A percentile compares a stretch with the other conserved stretches of the same genome.
phyloP scores from a whole-genome alignment of 2,329 filamentous ascomycete species.

The Hypoxylon sp. region DNA sequence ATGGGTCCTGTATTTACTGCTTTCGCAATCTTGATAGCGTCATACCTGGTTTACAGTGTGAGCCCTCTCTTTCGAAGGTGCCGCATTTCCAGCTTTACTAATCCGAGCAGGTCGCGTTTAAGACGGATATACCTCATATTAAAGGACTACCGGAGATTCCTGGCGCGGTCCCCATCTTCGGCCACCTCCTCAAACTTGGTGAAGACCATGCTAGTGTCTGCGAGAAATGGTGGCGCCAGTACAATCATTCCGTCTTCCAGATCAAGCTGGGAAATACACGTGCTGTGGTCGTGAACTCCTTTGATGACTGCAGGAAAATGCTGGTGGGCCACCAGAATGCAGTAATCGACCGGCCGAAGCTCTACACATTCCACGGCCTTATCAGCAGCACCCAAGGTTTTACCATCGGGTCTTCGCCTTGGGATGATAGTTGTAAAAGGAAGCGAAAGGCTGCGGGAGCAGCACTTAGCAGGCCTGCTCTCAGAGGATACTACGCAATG shows the following conservation, averaged over 20 bases:
- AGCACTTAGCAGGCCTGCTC: conserved; percentile 61
- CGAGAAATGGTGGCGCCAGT: conserved; percentile 65
- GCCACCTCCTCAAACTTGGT: conserved; percentile 66
- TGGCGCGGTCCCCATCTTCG: conserved; percentile 63
- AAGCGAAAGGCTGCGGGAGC: conserved; percentile 66
- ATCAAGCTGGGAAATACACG: conserved; percentile 68
- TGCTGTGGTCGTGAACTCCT: conserved; percentile 67
- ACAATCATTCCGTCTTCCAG: conserved; percentile 64
- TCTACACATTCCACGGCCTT: conserved; percentile 69
- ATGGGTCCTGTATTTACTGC: neutral
- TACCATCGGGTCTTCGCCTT: conserved; percentile 68
- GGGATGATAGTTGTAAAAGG: conserved; percentile 68
- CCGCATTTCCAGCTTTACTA: neutral
- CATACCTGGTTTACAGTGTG: neutral
- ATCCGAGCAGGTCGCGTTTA: conserved; percentile 46
- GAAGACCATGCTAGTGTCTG: conserved; percentile 68
- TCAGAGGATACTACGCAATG: conserved; percentile 66
- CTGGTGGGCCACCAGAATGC: conserved; percentile 65
- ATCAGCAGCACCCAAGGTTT: conserved; percentile 68
- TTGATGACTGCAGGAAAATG: conserved; percentile 66
- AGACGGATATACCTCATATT: conserved; percentile 65
- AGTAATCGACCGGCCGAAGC: conserved; percentile 64
- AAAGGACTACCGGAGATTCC: conserved; percentile 63
- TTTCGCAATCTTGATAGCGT: neutral
- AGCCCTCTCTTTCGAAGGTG: neutral